Evolutionary conservation across 768 basidiomycete genomes (phyloP).

Genomic region (Podaxis sp.): DNA sequence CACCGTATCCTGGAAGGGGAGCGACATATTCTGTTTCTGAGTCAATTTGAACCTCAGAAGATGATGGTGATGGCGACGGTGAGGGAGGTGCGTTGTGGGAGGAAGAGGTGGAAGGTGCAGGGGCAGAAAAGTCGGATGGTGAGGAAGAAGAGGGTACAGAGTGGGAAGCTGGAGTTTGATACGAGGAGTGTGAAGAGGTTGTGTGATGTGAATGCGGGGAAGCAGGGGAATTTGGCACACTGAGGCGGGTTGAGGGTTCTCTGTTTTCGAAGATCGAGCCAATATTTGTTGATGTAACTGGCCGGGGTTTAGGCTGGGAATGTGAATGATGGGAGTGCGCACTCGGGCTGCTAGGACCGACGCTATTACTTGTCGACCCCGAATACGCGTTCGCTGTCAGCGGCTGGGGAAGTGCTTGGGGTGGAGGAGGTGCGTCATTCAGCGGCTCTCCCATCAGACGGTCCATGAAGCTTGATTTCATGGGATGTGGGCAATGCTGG

Average conservation of each 20-base stretch:
- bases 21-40: constrained; percentile 20
- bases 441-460: not conserved
- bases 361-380: not conserved
- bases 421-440: constrained; percentile 1
- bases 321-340: not conserved
- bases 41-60: constrained; percentile 13
- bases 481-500: constrained; percentile 51
- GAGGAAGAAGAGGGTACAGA: not conserved
- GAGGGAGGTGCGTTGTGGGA: constrained; percentile 10
- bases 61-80: not conserved
- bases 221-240: not conserved
- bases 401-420: not conserved
- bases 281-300: not conserved
- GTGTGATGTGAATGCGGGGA: not conserved
- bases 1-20: constrained; percentile 13
- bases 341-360: constrained; percentile 1
- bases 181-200: not conserved
- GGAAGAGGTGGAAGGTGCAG: constrained; percentile 5
- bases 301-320: not conserved
- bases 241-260: not conserved
- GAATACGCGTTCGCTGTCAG: not conserved
- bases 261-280: not conserved
- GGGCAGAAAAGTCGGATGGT: not conserved
- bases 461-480: constrained; percentile 30
- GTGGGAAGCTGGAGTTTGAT: not conserved